Percentiles rank a stretch among this genome's conserved stretches.
Conservation (phyloP, 2,329 filamentous ascomycete genomes). For the Uncinocarpus reesii region DNA sequence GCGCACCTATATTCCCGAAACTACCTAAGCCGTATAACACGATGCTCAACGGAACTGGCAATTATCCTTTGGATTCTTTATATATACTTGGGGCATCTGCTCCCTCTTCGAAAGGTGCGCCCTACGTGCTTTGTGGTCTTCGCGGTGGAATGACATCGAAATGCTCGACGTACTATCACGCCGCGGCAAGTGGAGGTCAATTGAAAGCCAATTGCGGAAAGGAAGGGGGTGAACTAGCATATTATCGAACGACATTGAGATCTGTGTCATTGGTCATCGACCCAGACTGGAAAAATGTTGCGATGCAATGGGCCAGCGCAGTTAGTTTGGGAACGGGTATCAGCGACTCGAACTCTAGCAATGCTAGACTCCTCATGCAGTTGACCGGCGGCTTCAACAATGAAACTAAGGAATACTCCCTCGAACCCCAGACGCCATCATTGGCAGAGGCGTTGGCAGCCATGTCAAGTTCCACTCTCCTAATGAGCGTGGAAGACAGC, state of each 20-base stretch:
- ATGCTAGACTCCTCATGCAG: constrained; percentile 49
- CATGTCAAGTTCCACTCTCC: constrained; percentile 55
- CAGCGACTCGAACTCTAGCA: constrained; percentile 48
- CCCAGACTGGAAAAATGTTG: constrained; percentile 48
- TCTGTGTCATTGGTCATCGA: constrained; percentile 23
- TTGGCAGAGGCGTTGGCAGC: constrained; percentile 66
- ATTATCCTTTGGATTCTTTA: constrained; percentile 43
- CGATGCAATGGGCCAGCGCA: constrained; percentile 44
- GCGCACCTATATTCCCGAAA: constrained; percentile 46
- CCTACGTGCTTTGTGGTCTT: constrained; percentile 60
- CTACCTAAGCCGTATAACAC: constrained; percentile 57
- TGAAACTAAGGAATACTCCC: constrained; percentile 22
- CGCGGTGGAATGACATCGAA: constrained; percentile 52
- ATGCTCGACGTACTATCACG: constrained; percentile 53
- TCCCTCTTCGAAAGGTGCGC: constrained; percentile 24
- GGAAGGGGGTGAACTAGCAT: constrained; percentile 44
- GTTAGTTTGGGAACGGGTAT: constrained; percentile 49
- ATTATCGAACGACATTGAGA: constrained; percentile 37
- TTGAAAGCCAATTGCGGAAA: constrained; percentile 57
- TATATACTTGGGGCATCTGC: constrained; percentile 54
- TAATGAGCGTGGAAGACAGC: constrained; percentile 49
- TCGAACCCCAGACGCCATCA: constrained; percentile 50
- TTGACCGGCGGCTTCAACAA: constrained; percentile 37
- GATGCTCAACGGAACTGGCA: constrained; percentile 42
- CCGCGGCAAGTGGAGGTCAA: constrained; percentile 47